Evolutionary conservation across 495 filamentous ascomycete genomes (phyloP), one percentile per base, ranked within the genome.

Genomic region (Penicillium canariense): DNA sequence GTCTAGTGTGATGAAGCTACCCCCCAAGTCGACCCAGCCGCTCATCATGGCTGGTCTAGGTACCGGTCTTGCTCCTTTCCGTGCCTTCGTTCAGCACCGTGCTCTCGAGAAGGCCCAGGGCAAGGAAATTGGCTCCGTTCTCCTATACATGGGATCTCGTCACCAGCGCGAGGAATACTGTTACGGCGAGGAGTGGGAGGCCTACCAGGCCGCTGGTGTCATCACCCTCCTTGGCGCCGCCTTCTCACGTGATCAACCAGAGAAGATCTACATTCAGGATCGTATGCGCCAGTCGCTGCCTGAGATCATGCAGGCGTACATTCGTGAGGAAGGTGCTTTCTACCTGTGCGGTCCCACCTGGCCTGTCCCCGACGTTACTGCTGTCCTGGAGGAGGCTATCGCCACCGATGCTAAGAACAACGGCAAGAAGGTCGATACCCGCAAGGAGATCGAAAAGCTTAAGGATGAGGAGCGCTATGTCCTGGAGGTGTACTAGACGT

Each of bases 211-310:
- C 50, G 91, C 95, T 1, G 94, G 94, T 50, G 87, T 98, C 59
- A 90, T 98, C 70, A 97, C 95, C 4, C 81, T 96, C 27, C 84
- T 98, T 18, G 95, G 95, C 22, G 84, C 89, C 40, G 94, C 94
- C 14, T 98, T 98, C 83, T 96, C 90, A 47, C 86, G 94, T 61
- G 94, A 98, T 66, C 94, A 98, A 81, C 85, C 88, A 17, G 81
- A 97, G 80, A 98, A 98, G 85, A 96, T 98, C 55, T 98, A 98
- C 67, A 98, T 98, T 68, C 94, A 98, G 77, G 94, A 97, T 65
- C 85, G 91, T 57, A 97, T 98, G 94, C 83, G 94, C 51, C 80
- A 97, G 80, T 87, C 85, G 2, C 71, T 97, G 31, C 70, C 72
- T n/a, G 88, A 96, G 48, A 91, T 98, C 50, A 83, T 93, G 55